Evolutionary conservation across 2,329 filamentous ascomycete species (phyloP).

Genomic region (Teratosphaeria epicoccoides): DNA sequence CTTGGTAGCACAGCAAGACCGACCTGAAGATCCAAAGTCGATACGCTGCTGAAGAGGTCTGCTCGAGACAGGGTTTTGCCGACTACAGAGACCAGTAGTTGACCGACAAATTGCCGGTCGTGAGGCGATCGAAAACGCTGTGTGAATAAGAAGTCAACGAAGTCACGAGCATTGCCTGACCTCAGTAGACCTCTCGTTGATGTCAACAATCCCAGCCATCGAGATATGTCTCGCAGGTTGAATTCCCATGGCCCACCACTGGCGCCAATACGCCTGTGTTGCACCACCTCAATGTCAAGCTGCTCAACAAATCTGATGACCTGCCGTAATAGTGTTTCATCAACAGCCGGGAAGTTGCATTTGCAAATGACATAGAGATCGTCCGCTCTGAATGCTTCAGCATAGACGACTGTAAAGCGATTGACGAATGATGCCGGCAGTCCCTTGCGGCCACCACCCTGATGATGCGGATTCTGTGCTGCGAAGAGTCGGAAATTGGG

Average conservation of each 20-base stretch:
- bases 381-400: slow-evolving; percentile 72
- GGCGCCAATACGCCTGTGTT: slow-evolving; percentile 42
- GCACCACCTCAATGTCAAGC: slow-evolving; percentile 62
- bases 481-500: slow-evolving; percentile 89
- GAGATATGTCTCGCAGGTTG: slow-evolving; percentile 78
- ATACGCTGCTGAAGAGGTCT: slow-evolving; percentile 64
- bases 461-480: slow-evolving; percentile 93
- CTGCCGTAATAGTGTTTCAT: slow-evolving; percentile 48
- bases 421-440: slow-evolving; percentile 94
- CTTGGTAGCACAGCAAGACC: slow-evolving; percentile 57
- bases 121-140: slow-evolving; percentile 69
- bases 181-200: slow-evolving; percentile 51
- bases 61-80: slow-evolving; percentile 29
- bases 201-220: slow-evolving; percentile 69
- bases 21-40: slow-evolving; percentile 58
- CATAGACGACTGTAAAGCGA: slow-evolving; percentile 94
- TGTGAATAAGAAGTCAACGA: slow-evolving; percentile 70
- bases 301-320: slow-evolving; percentile 71
- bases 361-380: slow-evolving; percentile 75
- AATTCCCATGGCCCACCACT: slow-evolving; percentile 83
- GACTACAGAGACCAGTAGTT: slow-evolving; percentile 58
- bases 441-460: slow-evolving; percentile 90
- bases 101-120: slow-evolving; percentile 56
- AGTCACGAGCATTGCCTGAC: slow-evolving; percentile 55
- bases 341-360: slow-evolving; percentile 60